Percentiles rank a stretch among this genome's conserved stretches.
Conservation (phyloP, 2,329 filamentous ascomycete genomes). For the Aspergillus sp. region DNA sequence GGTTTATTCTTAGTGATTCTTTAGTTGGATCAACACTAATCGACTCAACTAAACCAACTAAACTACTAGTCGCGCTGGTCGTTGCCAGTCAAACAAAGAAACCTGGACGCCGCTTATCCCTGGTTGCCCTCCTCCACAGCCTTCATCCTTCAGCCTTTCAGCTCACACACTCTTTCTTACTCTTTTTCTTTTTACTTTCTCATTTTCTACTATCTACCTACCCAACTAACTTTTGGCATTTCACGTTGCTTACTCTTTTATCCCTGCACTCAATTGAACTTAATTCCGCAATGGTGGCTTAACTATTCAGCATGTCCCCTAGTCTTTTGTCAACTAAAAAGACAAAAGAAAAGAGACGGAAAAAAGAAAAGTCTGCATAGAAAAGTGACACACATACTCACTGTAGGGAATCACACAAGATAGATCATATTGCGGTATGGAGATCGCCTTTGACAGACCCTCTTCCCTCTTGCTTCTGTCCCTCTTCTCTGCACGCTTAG, state of each 20-base stretch:
- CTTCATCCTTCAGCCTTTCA: neutral
- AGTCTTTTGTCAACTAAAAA: neutral
- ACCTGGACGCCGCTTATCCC: neutral
- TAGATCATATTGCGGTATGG: conserved; percentile 7
- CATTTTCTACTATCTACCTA: no score
- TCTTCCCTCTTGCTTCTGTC: neutral
- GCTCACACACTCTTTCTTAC: neutral
- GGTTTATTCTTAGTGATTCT: no score
- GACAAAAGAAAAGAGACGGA: neutral
- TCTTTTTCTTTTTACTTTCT: neutral
- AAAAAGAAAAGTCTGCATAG: no score
- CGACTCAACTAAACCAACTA: neutral
- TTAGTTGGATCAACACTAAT: no score
- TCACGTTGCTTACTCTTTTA: neutral
- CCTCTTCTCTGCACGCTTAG: conserved; percentile 4
- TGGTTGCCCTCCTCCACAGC: neutral
- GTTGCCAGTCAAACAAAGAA: neutral
- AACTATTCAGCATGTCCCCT: neutral
- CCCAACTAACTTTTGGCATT: no score
- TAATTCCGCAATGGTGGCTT: neutral
- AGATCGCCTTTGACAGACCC: conserved; percentile 1
- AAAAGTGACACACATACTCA: neutral
- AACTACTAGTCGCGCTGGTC: neutral
- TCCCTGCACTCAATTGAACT: neutral
- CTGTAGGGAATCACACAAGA: neutral